Conservation (phyloP, 352 stramenopile species). For the Pythium plurisporium region DNA sequence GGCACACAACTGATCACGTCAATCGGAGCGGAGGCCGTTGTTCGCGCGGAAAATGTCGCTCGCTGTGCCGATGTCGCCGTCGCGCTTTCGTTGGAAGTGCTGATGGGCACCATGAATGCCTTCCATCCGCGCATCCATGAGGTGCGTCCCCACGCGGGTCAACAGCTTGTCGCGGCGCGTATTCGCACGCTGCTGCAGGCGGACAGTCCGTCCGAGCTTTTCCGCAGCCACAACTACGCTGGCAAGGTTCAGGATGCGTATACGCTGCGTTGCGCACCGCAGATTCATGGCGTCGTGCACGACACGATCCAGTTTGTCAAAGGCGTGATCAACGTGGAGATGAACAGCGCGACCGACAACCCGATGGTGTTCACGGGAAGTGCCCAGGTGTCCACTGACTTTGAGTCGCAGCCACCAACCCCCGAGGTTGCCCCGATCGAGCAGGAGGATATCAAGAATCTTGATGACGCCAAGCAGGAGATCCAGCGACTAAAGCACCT, state of each 20-base stretch:
- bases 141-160: constrained; percentile 71
- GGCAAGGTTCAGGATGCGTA: constrained; percentile 89
- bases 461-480: constrained; percentile 74
- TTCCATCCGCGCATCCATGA: constrained; percentile 89
- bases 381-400: constrained; percentile 63
- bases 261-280: constrained; percentile 82
- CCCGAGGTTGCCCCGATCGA: constrained; percentile 20
- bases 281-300: constrained; percentile 86
- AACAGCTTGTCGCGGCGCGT: constrained; percentile 71
- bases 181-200: constrained; percentile 80
- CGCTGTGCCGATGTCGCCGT: constrained; percentile 77
- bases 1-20: constrained; percentile 89
- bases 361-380: constrained; percentile 84
- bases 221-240: constrained; percentile 85
- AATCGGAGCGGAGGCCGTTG: constrained; percentile 73
- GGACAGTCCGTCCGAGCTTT: constrained; percentile 75
- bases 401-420: constrained; percentile 28
- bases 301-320: constrained; percentile 88
- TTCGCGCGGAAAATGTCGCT: constrained; percentile 72
- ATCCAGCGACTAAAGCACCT: constrained; percentile 66
- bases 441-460: constrained; percentile 41
- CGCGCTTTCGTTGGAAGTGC: constrained; percentile 78
- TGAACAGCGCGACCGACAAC: constrained; percentile 90
- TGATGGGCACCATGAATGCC: constrained; percentile 85
- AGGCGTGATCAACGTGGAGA: constrained; percentile 82